Base-by-base conservation (phyloP, 352 stramenopile species). In the Phytophthora crassamura region DNA sequence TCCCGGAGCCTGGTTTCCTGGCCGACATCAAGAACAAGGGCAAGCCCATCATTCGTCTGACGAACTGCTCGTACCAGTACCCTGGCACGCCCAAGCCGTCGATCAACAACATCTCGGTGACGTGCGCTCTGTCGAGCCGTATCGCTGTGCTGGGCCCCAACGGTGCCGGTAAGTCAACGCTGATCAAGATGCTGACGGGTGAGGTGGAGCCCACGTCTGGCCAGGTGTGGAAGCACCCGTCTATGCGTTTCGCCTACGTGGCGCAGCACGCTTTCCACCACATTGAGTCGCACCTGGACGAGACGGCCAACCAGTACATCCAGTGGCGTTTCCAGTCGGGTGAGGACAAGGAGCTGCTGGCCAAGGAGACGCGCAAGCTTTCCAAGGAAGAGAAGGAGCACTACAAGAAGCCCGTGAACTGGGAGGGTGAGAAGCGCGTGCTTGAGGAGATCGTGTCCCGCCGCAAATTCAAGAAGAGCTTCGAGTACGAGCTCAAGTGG, bases 401-500 rank as follows among this genome's bases (percentile, higher is more conserved):
- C 54, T 98, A 97, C 63, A 96, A 98, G 72, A 92, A 97, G 49
- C 97, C 93, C n/a, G 89, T 95, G 46, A 91, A 98, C 67, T 97
- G 97, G 84, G 95, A 97, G 60, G 86, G 84, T 22, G 85, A 97
- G 80, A 96, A 96, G 85, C 85, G 84, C 54, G 84, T 93, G 18
- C 75, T 97, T n/a, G 90, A 97, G 73, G 84, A 94, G 77, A 97
- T 97, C 53, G 78, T 94, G 39, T 92, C 90, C 67, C 93, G 97
- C 61, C 89, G 94, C 67, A 95, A 99, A 82, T 92, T 97, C 64
- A 98, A 92, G 64, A 98, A 98, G 69, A 88, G 84, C 47, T 91
- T 98, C 64, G 97, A 98, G 80, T 99, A 99, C 84, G 97, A 99
- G 82, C 84, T 98, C 47, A 99, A 98, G 88, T 98, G 97, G 88